phyloP scores from a whole-genome alignment of 352 stramenopile species.

The Pythium phragmiticola region DNA sequence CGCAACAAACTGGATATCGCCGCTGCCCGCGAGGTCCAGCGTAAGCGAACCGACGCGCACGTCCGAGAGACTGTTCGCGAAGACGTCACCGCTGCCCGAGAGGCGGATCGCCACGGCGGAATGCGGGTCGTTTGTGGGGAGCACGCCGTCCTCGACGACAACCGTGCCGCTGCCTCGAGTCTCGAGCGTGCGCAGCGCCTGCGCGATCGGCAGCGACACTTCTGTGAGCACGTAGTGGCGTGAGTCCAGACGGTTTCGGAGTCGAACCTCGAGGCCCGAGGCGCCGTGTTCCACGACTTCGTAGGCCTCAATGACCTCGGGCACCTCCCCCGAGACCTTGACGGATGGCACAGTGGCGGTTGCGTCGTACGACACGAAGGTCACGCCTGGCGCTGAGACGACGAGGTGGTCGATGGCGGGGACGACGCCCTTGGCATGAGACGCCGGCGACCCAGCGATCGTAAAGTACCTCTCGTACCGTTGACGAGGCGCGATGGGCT shows the following conservation, averaged over 20 bases:
- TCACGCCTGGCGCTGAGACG: slow-evolving; percentile 28
- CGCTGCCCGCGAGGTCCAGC: slow-evolving; percentile 29
- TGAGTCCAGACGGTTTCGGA: neutral
- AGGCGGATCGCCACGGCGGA: slow-evolving; percentile 22
- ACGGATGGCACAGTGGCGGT: slow-evolving; percentile 21
- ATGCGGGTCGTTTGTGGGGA: slow-evolving; percentile 20
- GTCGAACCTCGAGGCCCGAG: slow-evolving; percentile 24
- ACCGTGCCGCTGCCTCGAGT: slow-evolving; percentile 15
- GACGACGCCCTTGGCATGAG: too few relatives aligned
- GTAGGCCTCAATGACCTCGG: slow-evolving; percentile 16
- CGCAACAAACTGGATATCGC: slow-evolving; percentile 31
- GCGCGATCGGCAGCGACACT: slow-evolving; percentile 27
- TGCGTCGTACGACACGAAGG: slow-evolving; percentile 29
- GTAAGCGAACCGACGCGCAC: slow-evolving; percentile 24
- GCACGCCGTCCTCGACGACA: slow-evolving; percentile 32
- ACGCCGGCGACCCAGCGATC: neutral
- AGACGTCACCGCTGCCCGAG: slow-evolving; percentile 26
- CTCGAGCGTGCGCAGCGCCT: slow-evolving; percentile 14
- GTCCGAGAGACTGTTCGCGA: slow-evolving; percentile 19
- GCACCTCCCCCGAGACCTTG: slow-evolving; percentile 27
- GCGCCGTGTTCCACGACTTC: slow-evolving; percentile 12
- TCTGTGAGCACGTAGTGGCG: slow-evolving; percentile 31
- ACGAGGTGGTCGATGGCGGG: slow-evolving; percentile 20
- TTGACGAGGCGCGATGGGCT: slow-evolving; percentile 20
- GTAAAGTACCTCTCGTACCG: slow-evolving; percentile 19